Evolutionary conservation across 1,284 basidiomycete species (phyloP).

Genomic region (Singerocomus inundabilis): DNA sequence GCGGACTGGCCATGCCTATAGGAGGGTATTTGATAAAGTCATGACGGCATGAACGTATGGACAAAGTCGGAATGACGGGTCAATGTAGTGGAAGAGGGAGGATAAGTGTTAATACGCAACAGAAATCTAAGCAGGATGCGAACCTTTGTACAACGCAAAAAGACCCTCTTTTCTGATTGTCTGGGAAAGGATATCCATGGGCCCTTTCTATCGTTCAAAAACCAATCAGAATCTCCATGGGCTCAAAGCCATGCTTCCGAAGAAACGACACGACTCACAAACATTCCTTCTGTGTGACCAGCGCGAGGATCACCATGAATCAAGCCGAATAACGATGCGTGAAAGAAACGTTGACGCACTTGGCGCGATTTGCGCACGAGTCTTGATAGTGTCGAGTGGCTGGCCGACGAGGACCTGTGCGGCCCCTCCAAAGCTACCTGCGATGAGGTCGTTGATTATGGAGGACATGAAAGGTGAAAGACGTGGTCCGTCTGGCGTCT

Average conservation of each 20-base stretch:
- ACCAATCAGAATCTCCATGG: not conserved
- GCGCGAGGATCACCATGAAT: not conserved
- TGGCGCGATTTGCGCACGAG: constrained; percentile 75
- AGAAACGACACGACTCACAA: constrained; percentile 52
- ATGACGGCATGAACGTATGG: not conserved
- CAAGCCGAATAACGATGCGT: not conserved
- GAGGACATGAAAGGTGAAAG: constrained; percentile 26
- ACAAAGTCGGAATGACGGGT: not conserved
- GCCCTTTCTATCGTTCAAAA: constrained; percentile 66
- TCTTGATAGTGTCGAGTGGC: constrained; percentile 87
- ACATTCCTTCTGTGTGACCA: constrained; percentile 62
- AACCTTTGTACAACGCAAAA: constrained; percentile 90
- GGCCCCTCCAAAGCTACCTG: constrained; percentile 77
- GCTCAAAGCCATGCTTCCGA: not conserved
- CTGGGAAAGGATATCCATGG: constrained; percentile 82
- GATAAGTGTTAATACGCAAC: not conserved
- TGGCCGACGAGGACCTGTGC: constrained; percentile 86
- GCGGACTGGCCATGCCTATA: constrained; percentile 81
- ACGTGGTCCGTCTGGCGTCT: not conserved
- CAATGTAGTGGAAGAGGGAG: not conserved
- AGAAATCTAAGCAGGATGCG: constrained; percentile 4
- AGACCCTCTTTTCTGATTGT: constrained; percentile 87
- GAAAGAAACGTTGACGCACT: constrained; percentile 42
- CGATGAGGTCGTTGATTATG: constrained; percentile 72
- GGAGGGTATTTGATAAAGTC: not conserved